Conservation (phyloP, 2,329 filamentous ascomycete species). For the Lachnellula arida region DNA sequence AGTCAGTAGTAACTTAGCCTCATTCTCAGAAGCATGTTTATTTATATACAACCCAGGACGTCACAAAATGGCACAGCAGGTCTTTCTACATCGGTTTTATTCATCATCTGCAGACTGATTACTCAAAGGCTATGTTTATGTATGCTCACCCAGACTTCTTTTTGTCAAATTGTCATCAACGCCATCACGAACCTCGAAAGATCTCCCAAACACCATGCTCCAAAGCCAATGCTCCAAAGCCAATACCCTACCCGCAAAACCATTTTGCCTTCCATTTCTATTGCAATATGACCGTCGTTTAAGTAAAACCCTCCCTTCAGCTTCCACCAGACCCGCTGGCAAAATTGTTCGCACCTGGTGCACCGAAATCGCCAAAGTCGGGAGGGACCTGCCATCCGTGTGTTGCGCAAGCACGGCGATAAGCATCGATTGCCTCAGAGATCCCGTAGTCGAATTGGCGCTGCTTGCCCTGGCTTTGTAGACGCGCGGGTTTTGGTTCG, state of each 20-base stretch:
- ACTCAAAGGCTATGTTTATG: background rate
- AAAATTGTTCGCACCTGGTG: background rate
- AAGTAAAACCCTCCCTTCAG: background rate
- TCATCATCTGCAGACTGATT: background rate
- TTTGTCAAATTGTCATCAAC: background rate
- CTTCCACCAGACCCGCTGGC: background rate
- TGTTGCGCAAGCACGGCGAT: slow-evolving; percentile 56
- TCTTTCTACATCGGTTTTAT: background rate
- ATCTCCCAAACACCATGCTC: background rate
- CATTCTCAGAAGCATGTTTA: background rate
- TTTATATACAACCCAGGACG: background rate
- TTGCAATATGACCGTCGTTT: background rate
- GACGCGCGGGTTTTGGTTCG: slow-evolving; percentile 68
- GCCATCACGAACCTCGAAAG: background rate
- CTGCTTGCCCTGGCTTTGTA: slow-evolving; percentile 37
- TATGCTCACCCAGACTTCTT: background rate
- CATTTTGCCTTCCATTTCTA: background rate
- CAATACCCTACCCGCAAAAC: background rate
- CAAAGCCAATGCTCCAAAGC: background rate
- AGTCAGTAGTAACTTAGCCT: background rate
- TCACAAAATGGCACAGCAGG: background rate
- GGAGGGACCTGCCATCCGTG: slow-evolving; percentile 72
- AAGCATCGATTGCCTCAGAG: slow-evolving; percentile 69
- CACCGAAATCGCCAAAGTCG: slow-evolving; percentile 44
- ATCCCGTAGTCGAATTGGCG: slow-evolving; percentile 54